phyloP scores from a whole-genome alignment of 495 filamentous ascomycete genomes.

The Copromyces sp. region DNA sequence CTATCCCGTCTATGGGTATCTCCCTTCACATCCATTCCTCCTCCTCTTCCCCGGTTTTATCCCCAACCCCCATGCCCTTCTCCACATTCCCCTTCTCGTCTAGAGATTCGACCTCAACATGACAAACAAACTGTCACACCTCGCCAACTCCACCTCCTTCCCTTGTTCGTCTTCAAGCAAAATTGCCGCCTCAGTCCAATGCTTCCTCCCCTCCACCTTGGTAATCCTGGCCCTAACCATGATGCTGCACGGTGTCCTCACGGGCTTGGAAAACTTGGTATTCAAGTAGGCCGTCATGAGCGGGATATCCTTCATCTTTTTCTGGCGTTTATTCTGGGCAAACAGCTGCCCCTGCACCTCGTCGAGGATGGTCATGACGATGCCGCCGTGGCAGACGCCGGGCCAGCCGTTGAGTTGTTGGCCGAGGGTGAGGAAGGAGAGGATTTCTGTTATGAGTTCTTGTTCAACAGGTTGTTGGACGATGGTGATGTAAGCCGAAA shows the following conservation, averaged over 20 bases:
- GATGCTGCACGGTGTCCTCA: constrained; percentile 43
- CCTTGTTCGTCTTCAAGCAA: constrained; percentile 26
- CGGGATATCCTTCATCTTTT: constrained; percentile 9
- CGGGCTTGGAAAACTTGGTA: constrained; percentile 42
- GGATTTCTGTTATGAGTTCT: constrained; percentile 30
- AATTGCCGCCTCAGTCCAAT: constrained; percentile 32
- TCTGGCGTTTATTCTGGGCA: constrained; percentile 31
- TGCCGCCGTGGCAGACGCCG: constrained; percentile 50
- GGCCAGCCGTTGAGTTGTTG: constrained; percentile 47
- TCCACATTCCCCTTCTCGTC: not conserved
- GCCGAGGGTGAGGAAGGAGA: constrained; percentile 41
- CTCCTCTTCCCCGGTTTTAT: not conserved
- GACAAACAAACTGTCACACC: constrained; percentile 38
- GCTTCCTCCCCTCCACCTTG: constrained; percentile 38
- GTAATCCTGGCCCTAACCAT: constrained; percentile 35
- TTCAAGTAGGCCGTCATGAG: constrained; percentile 50
- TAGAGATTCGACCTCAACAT: constrained; percentile 18
- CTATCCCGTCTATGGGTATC: not conserved
- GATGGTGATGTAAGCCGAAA: constrained; percentile 39
- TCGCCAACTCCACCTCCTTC: constrained; percentile 30
- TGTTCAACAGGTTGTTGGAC: constrained; percentile 18
- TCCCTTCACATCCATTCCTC: not conserved
- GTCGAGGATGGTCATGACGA: constrained; percentile 50
- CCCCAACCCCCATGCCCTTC: not conserved
- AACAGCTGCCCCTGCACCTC: constrained; percentile 41